Evolutionary conservation across 2,329 filamentous ascomycete species (phyloP).

Genomic region (Penicillium freii): DNA sequence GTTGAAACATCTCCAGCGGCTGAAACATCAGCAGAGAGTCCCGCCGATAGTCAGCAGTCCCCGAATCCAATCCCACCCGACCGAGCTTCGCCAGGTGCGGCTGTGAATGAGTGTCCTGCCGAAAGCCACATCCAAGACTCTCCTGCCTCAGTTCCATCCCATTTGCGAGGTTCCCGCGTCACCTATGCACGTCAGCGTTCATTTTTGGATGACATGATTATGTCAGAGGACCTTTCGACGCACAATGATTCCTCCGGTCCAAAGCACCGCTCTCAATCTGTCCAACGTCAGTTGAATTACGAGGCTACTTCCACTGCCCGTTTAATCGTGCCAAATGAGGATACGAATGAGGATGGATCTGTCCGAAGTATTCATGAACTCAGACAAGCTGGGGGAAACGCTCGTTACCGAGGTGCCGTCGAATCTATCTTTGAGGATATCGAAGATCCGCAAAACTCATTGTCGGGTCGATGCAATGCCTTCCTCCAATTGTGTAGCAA

Average conservation of each 20-base stretch:
- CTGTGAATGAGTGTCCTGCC: conserved; percentile 1
- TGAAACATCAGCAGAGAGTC: conserved; percentile 9
- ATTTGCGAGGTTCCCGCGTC: conserved; percentile 43
- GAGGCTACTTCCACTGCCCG: conserved; percentile 14
- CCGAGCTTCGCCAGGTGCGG: conserved; percentile 6
- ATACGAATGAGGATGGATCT: conserved; percentile 43
- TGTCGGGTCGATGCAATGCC: conserved; percentile 51
- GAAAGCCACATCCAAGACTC: conserved; percentile 13
- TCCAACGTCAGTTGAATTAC: conserved; percentile 6
- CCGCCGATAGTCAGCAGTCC: conserved; percentile 11
- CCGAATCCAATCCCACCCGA: conserved; percentile 7
- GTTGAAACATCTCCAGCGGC: conserved; percentile 7
- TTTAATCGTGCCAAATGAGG: conserved; percentile 46
- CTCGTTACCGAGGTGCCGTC: conserved; percentile 55
- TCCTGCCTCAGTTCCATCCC: conserved; percentile 19
- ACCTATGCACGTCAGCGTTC: conserved; percentile 62
- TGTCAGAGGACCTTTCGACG: conserved; percentile 13
- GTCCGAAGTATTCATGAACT: conserved; percentile 63
- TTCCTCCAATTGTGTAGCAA: conserved; percentile 57
- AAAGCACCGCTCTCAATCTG: conserved; percentile 2
- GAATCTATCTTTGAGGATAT: conserved; percentile 60
- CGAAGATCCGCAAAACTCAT: conserved; percentile 46
- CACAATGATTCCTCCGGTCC: conserved; percentile 3
- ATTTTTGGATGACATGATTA: conserved; percentile 54
- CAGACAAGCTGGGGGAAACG: conserved; percentile 57